Evolutionary conservation across 2,329 filamentous ascomycete species (phyloP), one percentile per base, ranked within the genome.

Genomic region (Fusarium penzigii): DNA sequence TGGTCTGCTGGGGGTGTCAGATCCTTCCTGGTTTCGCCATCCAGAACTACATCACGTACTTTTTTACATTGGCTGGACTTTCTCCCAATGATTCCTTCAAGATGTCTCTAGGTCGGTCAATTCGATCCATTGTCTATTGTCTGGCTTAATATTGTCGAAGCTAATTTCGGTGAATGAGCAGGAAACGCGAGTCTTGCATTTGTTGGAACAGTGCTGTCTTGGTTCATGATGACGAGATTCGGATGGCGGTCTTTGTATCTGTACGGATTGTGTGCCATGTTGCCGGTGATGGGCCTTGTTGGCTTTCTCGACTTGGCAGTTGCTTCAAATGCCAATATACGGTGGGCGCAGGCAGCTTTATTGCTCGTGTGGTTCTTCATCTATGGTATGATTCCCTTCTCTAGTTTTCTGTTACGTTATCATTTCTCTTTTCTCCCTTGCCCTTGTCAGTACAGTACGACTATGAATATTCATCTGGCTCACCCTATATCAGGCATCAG

Each of bases 21-120:
- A 68, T 70, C 45, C 66, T 70, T 2, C 61, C 66, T 43, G 70
- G 74, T 25, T 67, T 66, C 34, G 65, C 65, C 8, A 59, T 72
- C 42, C 65, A 70, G 44, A 67, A 64, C 6, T 75, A 73, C 57
- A 67, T 69, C 5, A 73, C 72, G 4, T 77, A 75, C 63, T 78
- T 77, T 62, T 75, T 72, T 63, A 63, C 69, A 39, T 71, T 73
- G 46, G 68, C 73, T 2, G 75, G 76, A 29, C 64, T 77, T 25
- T 52, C 64, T n/a, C 61, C 68, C 39, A 53, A 60, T 3, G 59
- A 69, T 69, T 2, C 55, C 1, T 76, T 74, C 56, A 68, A 66
- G 42, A 67, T 78, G 49, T 65, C 67, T n/a, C 57, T 77, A 25
- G 69, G 51, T 42, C 25, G 45, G 50, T 58, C 52, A 61, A 64